Evolutionary conservation across 345 rosid genomes (phyloP).

Genomic region (Bruguiera parviflora): DNA sequence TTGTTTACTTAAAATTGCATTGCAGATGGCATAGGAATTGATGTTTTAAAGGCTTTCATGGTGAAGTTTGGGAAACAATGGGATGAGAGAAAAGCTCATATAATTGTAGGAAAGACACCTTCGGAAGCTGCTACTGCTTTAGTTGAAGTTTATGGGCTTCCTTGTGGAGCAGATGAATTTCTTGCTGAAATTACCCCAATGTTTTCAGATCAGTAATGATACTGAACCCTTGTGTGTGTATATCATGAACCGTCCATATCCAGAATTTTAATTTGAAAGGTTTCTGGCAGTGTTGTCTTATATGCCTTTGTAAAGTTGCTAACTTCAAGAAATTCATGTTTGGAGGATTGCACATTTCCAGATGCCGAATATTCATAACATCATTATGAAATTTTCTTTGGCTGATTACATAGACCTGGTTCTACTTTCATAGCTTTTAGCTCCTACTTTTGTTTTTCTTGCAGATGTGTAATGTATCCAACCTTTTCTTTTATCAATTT

Average conservation of each 20-base stretch:
- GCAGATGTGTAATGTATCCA: neutral
- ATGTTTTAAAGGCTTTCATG: conserved; percentile 58
- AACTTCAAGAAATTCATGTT: too few species aligned
- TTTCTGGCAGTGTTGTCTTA: too few species aligned
- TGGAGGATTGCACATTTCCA: too few species aligned
- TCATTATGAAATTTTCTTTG: too few species aligned
- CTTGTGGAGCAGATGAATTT: conserved; percentile 68
- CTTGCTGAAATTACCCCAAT: conserved; percentile 52
- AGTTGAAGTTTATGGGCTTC: conserved; percentile 80
- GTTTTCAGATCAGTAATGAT: conserved; percentile 58
- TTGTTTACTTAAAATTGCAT: conserved; percentile 4
- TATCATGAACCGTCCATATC: too few species aligned
- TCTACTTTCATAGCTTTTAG: too few species aligned
- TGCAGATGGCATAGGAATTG: conserved; percentile 61
- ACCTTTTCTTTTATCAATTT: conserved; percentile 9
- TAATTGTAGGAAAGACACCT: conserved; percentile 68
- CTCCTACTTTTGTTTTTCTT: neutral
- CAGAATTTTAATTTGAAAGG: too few species aligned
- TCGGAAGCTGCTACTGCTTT: conserved; percentile 70
- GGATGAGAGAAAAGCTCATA: conserved; percentile 82
- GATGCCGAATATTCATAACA: too few species aligned
- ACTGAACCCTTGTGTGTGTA: neutral
- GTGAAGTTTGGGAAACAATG: conserved; percentile 77
- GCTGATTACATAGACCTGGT: too few species aligned
- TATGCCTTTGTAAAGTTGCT: too few species aligned